phyloP scores from a whole-genome alignment of 495 filamentous ascomycete species.

The Aspergillus avenaceus region DNA sequence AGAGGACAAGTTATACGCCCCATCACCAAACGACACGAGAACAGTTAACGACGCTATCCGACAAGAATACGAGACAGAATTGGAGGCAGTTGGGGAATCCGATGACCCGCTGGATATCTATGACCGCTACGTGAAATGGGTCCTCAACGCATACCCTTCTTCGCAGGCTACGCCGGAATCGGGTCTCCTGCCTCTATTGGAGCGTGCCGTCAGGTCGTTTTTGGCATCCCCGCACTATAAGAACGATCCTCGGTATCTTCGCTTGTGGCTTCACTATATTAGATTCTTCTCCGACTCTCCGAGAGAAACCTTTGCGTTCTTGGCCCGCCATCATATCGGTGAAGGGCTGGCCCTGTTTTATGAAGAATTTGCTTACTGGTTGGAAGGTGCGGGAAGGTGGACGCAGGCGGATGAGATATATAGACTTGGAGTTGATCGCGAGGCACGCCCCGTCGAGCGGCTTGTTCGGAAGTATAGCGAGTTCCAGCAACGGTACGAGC shows the following conservation, averaged over 20 bases:
- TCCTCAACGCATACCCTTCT: slow-evolving; percentile 88
- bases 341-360: slow-evolving; percentile 91
- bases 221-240: slow-evolving; percentile 80
- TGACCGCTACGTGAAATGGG: slow-evolving; percentile 96
- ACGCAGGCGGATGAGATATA: slow-evolving; percentile 92
- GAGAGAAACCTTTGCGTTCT: slow-evolving; percentile 85
- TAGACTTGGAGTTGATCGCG: slow-evolving; percentile 76
- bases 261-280: slow-evolving; percentile 92
- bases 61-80: slow-evolving; percentile 80
- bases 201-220: slow-evolving; percentile 88
- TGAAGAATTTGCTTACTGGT: slow-evolving; percentile 91
- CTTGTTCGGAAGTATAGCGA: slow-evolving; percentile 84
- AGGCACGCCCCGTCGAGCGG: slow-evolving; percentile 78
- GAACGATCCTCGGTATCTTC: slow-evolving; percentile 90
- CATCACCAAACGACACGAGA: slow-evolving; percentile 65
- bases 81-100: slow-evolving; percentile 71
- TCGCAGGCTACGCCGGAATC: slow-evolving; percentile 89
- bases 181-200: slow-evolving; percentile 80
- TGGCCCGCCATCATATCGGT: slow-evolving; percentile 83
- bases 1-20: slow-evolving; percentile 41
- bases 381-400: slow-evolving; percentile 84
- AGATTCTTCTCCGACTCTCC: slow-evolving; percentile 87
- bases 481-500: slow-evolving; percentile 74
- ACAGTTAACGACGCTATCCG: slow-evolving; percentile 74
- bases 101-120: slow-evolving; percentile 96